These are phyloP conservation scores for Zygosaccharomyces rouxii DNA, from an alignment of 805 yeast species.

Conservation along the genomic window DNA sequence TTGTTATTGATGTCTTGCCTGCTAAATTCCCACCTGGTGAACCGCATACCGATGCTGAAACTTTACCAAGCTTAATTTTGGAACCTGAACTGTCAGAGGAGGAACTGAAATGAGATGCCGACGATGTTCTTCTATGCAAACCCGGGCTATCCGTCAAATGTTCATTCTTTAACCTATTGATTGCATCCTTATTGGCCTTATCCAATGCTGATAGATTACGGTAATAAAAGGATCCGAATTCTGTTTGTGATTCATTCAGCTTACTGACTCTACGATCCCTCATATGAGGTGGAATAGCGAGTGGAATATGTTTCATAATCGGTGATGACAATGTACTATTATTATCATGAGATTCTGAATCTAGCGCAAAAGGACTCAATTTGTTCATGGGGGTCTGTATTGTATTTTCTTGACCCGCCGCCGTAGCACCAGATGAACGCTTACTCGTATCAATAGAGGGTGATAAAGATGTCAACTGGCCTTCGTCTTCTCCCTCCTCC, in stretches of 20 bases:
- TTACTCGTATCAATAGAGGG: slow-evolving; percentile 28
- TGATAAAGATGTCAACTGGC: slow-evolving; percentile 36
- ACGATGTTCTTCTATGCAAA: slow-evolving; percentile 32
- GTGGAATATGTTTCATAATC: slow-evolving; percentile 38
- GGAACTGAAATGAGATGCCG: slow-evolving; percentile 37
- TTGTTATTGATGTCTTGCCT: slow-evolving; percentile 14
- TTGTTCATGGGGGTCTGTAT: slow-evolving; percentile 23
- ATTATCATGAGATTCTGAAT: slow-evolving; percentile 23
- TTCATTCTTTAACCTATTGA: slow-evolving; percentile 79
- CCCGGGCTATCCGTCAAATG: slow-evolving; percentile 44
- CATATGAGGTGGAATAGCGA: slow-evolving; percentile 51
- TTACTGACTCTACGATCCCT: slow-evolving; percentile 72
- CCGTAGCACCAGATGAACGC: slow-evolving; percentile 1
- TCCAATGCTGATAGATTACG: slow-evolving; percentile 86
- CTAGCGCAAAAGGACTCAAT: slow-evolving; percentile 30
- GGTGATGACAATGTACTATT: slow-evolving; percentile 35
- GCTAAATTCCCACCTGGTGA: slow-evolving; percentile 20
- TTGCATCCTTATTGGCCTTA: slow-evolving; percentile 89
- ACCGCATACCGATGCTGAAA: slow-evolving; percentile 14
- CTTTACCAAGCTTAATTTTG: slow-evolving; percentile 18
- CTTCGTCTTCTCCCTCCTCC: slow-evolving; percentile 5
- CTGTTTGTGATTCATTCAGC: slow-evolving; percentile 61
- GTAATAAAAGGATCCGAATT: slow-evolving; percentile 91
- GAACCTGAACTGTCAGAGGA: slow-evolving; percentile 32
- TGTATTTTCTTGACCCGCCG: slow-evolving; percentile 10